Evolutionary conservation across 1,284 basidiomycete genomes (phyloP).

Genomic region (Ceratorhiza oryzae-sativae): DNA sequence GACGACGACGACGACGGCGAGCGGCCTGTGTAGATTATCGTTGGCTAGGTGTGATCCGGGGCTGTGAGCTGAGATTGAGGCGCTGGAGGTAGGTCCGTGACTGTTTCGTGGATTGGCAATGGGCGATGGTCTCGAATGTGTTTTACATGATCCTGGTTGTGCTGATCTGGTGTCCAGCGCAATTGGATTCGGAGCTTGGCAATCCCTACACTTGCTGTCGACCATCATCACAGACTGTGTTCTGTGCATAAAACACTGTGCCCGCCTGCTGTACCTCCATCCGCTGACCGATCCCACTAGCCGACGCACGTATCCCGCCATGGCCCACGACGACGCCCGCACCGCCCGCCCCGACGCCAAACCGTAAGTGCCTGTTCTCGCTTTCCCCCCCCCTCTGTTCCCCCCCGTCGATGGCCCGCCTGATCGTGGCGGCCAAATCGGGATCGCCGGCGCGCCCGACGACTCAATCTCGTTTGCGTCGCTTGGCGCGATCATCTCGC

Average conservation of each 20-base stretch:
- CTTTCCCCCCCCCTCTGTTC: neutral
- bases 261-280: neutral
- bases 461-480: slow-evolving; percentile 24
- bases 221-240: slow-evolving; percentile 4
- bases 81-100: slow-evolving; percentile 21
- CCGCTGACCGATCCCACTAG: slow-evolving; percentile 10
- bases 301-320: neutral
- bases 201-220: slow-evolving; percentile 21
- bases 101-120: slow-evolving; percentile 28
- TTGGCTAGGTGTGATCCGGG: neutral
- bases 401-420: slow-evolving; percentile 2
- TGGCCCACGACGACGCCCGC: slow-evolving; percentile 16
- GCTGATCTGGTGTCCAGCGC: slow-evolving; percentile 30
- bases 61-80: slow-evolving; percentile 9
- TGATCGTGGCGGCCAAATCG: slow-evolving; percentile 8
- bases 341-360: slow-evolving; percentile 11
- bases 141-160: slow-evolving; percentile 37
- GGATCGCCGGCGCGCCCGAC: slow-evolving; percentile 36
- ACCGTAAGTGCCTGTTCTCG: slow-evolving; percentile 7
- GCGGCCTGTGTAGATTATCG: neutral
- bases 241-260: slow-evolving; percentile 2
- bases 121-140: slow-evolving; percentile 6
- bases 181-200: slow-evolving; percentile 35
- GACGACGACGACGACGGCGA: neutral
- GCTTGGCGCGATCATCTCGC: slow-evolving; percentile 36